Conservation (phyloP, 1,284 basidiomycete genomes). For the Neolentinus lepideus region DNA sequence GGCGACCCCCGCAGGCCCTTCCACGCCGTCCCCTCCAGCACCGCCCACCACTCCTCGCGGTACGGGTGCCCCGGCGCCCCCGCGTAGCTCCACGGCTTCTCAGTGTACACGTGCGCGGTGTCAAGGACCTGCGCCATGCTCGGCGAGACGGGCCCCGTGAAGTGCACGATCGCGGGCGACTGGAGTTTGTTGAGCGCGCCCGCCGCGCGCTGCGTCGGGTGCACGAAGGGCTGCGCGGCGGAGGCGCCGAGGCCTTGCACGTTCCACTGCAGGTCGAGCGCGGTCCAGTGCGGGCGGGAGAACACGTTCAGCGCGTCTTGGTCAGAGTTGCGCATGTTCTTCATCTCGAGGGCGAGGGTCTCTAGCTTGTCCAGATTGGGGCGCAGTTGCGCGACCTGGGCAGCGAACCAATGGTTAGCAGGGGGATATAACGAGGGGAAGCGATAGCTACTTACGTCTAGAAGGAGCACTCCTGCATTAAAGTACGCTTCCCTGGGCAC, state of each 20-base stretch:
- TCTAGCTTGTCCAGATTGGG: conserved; percentile 18
- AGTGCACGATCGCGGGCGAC: conserved; percentile 44
- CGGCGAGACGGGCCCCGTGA: conserved; percentile 51
- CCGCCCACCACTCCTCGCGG: conserved; percentile 39
- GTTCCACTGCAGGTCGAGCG: conserved; percentile 40
- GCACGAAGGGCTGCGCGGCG: conserved; percentile 23
- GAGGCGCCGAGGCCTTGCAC: conserved; percentile 53
- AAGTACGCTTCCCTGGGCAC: conserved; percentile 33
- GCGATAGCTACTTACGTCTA: conserved; percentile 31
- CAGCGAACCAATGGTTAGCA: too few species aligned
- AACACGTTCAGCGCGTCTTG: conserved; percentile 47
- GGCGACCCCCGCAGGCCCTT: conserved; percentile 24
- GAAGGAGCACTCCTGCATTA: conserved; percentile 47
- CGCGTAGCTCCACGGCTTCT: conserved; percentile 53
- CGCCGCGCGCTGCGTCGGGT: conserved; percentile 14
- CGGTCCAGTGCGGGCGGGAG: conserved; percentile 33
- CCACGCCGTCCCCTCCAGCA: conserved; percentile 37
- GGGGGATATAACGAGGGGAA: too few species aligned
- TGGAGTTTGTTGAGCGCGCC: conserved; percentile 27
- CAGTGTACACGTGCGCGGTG: conserved; percentile 42
- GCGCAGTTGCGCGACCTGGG: conserved; percentile 27
- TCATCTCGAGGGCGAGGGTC: conserved; percentile 19
- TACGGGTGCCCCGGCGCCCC: conserved; percentile 46
- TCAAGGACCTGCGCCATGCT: conserved; percentile 36
- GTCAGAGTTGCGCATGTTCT: conserved; percentile 26